These are phyloP conservation scores for Aplosporella prunicola DNA, from an alignment of 2,329 filamentous ascomycete genomes.

Conservation along the genomic window DNA sequence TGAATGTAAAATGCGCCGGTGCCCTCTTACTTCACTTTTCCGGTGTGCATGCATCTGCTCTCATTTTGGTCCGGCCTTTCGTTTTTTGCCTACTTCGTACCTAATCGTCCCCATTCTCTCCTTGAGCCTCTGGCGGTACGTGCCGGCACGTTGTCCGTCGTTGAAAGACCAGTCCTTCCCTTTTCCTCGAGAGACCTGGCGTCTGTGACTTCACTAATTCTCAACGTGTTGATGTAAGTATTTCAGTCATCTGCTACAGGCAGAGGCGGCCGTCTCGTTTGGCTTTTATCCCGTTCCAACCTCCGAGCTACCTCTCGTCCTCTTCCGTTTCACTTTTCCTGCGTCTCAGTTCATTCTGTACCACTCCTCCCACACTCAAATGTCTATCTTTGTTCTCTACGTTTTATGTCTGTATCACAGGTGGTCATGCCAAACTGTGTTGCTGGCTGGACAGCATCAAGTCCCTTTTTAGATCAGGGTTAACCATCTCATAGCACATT, in stretches of 20 bases:
- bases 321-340: not conserved
- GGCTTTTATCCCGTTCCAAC: not conserved
- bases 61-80: not conserved
- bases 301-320: not conserved
- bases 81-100: conserved; percentile 1
- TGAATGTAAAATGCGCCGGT: conserved; percentile 3
- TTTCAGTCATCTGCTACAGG: not conserved
- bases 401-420: too few species aligned
- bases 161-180: not conserved
- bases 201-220: not conserved
- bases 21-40: not conserved
- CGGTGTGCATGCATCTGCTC: not conserved
- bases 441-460: too few species aligned
- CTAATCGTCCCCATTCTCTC: not conserved
- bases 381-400: too few species aligned
- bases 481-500: too few species aligned
- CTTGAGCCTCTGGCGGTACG: not conserved
- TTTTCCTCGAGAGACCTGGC: not conserved
- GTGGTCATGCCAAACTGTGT: too few species aligned
- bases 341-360: too few species aligned
- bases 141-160: conserved; percentile 6
- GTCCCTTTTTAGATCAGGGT: too few species aligned
- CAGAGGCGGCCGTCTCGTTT: not conserved
- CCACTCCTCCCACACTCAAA: too few species aligned
- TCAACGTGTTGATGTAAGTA: conserved; percentile 8